These are phyloP conservation scores for Taphrina flavorubra DNA, from an alignment of 1,139 yeast genomes.

Conservation along the genomic window DNA sequence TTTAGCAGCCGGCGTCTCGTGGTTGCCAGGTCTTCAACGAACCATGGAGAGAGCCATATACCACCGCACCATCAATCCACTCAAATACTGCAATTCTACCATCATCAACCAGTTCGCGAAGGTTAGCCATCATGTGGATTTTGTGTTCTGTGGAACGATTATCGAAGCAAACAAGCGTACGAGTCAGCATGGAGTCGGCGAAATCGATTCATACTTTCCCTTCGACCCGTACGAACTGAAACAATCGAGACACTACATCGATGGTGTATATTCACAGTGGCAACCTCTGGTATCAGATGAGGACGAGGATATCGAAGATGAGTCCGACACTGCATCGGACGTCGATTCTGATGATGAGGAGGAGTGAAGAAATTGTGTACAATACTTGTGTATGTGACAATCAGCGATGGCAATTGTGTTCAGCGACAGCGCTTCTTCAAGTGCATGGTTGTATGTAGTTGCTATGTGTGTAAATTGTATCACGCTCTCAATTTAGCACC, in stretches of 20 bases:
- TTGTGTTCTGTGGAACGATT: slow-evolving; percentile 90
- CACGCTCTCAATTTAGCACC: too few relatives aligned
- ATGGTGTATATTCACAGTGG: slow-evolving; percentile 80
- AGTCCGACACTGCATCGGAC: slow-evolving; percentile 45
- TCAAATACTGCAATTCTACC: slow-evolving; percentile 90
- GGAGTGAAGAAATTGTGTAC: not conserved
- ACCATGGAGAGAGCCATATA: slow-evolving; percentile 85
- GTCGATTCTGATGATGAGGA: slow-evolving; percentile 1
- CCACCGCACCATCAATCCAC: slow-evolving; percentile 82
- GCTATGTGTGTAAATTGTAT: too few relatives aligned
- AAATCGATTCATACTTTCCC: slow-evolving; percentile 70
- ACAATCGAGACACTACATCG: slow-evolving; percentile 61
- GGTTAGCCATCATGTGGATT: slow-evolving; percentile 84
- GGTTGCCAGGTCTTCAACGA: slow-evolving; percentile 81
- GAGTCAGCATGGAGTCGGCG: slow-evolving; percentile 40
- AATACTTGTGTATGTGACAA: not conserved
- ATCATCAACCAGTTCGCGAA: slow-evolving; percentile 94
- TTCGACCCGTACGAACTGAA: slow-evolving; percentile 88
- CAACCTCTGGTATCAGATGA: slow-evolving; percentile 64
- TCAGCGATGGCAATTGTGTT: too few relatives aligned
- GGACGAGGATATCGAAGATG: slow-evolving; percentile 56
- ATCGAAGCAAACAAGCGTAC: slow-evolving; percentile 88
- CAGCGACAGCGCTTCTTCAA: too few relatives aligned
- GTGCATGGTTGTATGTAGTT: too few relatives aligned
- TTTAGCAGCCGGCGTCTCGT: slow-evolving; percentile 50